Evolutionary conservation across 306 rosid genomes (phyloP).

Genomic region (Oxytropis ochrocephala): DNA sequence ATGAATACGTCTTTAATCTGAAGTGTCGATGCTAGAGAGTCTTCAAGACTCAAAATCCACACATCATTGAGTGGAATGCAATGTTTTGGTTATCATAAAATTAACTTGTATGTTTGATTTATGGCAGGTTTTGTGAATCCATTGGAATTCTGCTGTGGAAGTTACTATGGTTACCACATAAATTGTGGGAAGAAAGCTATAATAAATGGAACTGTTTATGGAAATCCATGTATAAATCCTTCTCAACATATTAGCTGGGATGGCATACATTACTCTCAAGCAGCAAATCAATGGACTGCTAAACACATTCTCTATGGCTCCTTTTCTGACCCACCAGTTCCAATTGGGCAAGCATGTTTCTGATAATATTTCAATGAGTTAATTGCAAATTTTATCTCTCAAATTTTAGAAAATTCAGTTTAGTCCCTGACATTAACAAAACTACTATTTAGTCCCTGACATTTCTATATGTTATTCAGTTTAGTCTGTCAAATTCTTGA

Average conservation of each 20-base stretch:
- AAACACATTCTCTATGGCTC: slow-evolving; percentile 46
- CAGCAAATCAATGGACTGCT: slow-evolving; percentile 62
- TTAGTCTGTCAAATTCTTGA: too few relatives aligned
- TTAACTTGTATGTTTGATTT: slow-evolving; percentile 7
- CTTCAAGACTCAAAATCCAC: not conserved
- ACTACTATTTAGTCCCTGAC: too few relatives aligned
- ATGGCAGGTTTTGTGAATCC: slow-evolving; percentile 74
- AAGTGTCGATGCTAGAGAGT: too few relatives aligned
- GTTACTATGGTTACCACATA: slow-evolving; percentile 53
- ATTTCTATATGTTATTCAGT: too few relatives aligned
- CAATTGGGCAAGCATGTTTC: slow-evolving; percentile 53
- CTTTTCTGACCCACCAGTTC: slow-evolving; percentile 63
- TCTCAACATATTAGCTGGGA: slow-evolving; percentile 75
- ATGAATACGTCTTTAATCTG: too few relatives aligned
- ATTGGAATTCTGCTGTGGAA: slow-evolving; percentile 80
- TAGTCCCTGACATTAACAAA: too few relatives aligned
- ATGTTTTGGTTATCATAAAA: not conserved
- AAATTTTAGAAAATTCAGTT: too few relatives aligned
- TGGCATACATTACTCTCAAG: slow-evolving; percentile 81
- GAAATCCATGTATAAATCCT: slow-evolving; percentile 68
- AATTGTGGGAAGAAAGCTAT: slow-evolving; percentile 56
- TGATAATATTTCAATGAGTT: not conserved
- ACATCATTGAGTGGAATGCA: not conserved
- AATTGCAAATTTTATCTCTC: too few relatives aligned
- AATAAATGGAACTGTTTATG: slow-evolving; percentile 71